Conservation (phyloP, 1,284 basidiomycete genomes). For the Vanrija humicola region DNA sequence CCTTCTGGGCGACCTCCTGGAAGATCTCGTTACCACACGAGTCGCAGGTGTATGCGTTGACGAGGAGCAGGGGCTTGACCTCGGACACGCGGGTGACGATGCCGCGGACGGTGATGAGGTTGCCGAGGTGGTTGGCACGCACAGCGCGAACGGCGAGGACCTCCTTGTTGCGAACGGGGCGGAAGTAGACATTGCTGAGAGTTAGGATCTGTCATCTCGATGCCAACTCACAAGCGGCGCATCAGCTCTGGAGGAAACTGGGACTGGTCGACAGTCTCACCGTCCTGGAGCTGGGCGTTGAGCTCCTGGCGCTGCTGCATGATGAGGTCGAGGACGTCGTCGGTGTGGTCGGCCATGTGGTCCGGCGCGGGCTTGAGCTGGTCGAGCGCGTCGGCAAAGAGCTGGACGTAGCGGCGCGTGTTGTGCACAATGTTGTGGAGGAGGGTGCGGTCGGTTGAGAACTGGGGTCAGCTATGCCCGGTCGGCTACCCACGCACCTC, state of each 20-base stretch:
- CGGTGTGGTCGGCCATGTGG: conserved; percentile 70
- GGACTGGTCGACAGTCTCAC: conserved; percentile 42
- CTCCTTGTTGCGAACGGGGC: conserved; percentile 66
- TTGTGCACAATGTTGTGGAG: conserved; percentile 75
- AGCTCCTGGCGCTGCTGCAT: conserved; percentile 85
- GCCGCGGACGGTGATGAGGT: conserved; percentile 90
- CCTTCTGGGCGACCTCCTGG: conserved; percentile 92
- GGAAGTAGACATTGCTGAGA: conserved; percentile 84
- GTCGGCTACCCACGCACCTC: no score
- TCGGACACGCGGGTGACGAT: conserved; percentile 98
- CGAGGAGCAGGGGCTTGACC: conserved; percentile 94
- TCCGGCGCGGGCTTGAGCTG: conserved; percentile 78
- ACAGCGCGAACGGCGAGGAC: conserved; percentile 85
- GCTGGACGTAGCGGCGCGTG: conserved; percentile 80
- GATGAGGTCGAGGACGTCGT: conserved; percentile 92
- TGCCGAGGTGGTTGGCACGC: conserved; percentile 77
- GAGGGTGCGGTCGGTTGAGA: conserved; percentile 61
- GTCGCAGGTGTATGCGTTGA: conserved; percentile 98
- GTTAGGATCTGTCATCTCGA: not conserved
- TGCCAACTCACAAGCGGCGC: conserved; percentile 77
- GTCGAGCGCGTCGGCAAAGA: conserved; percentile 91
- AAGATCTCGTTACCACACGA: conserved; percentile 98
- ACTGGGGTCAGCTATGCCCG: conserved; percentile 11
- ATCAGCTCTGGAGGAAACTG: conserved; percentile 82
- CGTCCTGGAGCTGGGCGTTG: conserved; percentile 57